Evolutionary conservation across 768 basidiomycete species (phyloP).

Genomic region (Xerocomellus intermedius): DNA sequence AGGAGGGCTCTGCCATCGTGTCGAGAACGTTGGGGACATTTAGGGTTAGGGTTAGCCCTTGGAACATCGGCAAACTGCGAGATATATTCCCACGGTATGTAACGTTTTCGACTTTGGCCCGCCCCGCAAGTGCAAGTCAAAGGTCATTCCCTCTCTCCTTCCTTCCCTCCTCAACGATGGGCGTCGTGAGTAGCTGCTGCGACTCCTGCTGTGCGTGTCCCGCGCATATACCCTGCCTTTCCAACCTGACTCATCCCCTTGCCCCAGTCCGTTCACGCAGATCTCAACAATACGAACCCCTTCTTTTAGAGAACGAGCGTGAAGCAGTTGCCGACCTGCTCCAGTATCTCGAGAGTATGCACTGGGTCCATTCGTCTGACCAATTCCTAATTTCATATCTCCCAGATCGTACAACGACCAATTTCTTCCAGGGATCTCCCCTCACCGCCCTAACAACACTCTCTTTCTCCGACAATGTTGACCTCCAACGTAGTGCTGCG

Average conservation of each 20-base stretch:
- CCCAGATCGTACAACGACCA: constrained; percentile 89
- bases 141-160: neutral
- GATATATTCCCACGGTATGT: constrained; percentile 22
- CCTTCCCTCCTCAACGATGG: constrained; percentile 45
- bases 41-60: constrained; percentile 29
- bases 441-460: constrained; percentile 93
- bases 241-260: constrained; percentile 20
- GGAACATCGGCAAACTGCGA: constrained; percentile 22
- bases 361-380: constrained; percentile 2
- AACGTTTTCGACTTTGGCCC: constrained; percentile 17
- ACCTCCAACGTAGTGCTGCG: constrained; percentile 95
- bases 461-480: constrained; percentile 98
- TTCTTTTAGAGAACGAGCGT: constrained; percentile 88
- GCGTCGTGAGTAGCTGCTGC: constrained; percentile 77
- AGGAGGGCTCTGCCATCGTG: constrained; percentile 75
- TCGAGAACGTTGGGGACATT: constrained; percentile 7
- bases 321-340: constrained; percentile 97
- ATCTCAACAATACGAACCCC: constrained; percentile 84
- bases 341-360: constrained; percentile 94
- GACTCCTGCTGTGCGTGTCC: constrained; percentile 70
- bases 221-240: constrained; percentile 6
- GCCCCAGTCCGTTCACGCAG: constrained; percentile 71
- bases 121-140: constrained; percentile 10
- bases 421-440: constrained; percentile 95
- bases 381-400: neutral